phyloP scores from a whole-genome alignment of 2,329 filamentous ascomycete species.

The Diaporthe citriasiana region DNA sequence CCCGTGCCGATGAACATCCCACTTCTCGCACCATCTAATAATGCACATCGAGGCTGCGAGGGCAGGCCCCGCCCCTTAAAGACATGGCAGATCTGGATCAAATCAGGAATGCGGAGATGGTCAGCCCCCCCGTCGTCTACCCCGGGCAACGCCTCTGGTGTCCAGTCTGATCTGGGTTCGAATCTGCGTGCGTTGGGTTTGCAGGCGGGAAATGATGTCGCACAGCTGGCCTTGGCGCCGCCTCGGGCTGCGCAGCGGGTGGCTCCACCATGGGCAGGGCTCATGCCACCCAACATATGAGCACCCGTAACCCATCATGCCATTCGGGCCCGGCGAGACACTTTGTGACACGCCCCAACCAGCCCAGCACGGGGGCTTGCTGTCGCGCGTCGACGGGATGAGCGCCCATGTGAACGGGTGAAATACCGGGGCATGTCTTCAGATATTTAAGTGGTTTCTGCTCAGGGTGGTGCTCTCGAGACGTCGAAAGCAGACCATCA shows the following conservation, averaged over 20 bases:
- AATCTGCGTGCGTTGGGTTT: neutral
- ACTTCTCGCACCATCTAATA: constrained; percentile 39
- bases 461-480: constrained; percentile 29
- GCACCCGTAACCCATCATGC: constrained; percentile 35
- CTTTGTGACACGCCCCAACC: constrained; percentile 22
- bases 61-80: constrained; percentile 18
- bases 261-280: constrained; percentile 38
- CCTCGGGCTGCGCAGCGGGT: constrained; percentile 22
- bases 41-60: constrained; percentile 11
- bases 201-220: constrained; percentile 31
- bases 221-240: constrained; percentile 34
- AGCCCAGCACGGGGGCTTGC: neutral
- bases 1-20: constrained; percentile 40
- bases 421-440: neutral
- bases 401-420: neutral
- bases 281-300: constrained; percentile 41
- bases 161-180: neutral
- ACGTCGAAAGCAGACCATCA: constrained; percentile 39
- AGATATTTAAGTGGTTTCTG: constrained; percentile 40
- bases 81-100: constrained; percentile 18
- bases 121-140: constrained; percentile 33
- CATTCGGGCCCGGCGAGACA: constrained; percentile 33
- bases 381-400: neutral
- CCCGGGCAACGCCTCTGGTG: neutral
- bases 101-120: constrained; percentile 39